Evolutionary conservation across 2,329 filamentous ascomycete genomes (phyloP).

Genomic region (Tolypocladium ophioglossoides): DNA sequence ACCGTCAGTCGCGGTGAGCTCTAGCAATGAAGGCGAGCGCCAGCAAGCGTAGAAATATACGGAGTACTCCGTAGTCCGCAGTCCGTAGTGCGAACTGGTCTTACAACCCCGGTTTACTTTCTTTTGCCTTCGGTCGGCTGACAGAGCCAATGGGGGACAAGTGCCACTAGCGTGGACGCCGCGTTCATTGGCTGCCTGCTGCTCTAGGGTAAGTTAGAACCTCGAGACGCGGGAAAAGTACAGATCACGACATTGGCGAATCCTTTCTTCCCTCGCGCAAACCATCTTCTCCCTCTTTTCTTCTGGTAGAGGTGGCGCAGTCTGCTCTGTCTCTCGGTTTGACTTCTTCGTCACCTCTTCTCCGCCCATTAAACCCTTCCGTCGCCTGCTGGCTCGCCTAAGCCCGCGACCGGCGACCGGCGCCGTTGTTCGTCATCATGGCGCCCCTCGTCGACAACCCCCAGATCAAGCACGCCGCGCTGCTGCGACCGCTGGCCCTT

Average conservation of each 20-base stretch:
- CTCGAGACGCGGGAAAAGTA: not conserved
- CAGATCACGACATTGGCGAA: not conserved
- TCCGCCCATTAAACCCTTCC: not conserved
- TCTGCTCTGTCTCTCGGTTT: not conserved
- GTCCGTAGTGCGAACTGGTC: too few relatives aligned
- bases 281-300: not conserved
- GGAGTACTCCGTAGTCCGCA: too few relatives aligned
- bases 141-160: too few relatives aligned
- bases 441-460: slow-evolving; percentile 81
- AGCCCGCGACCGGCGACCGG: not conserved
- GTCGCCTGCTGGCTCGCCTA: not conserved
- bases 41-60: too few relatives aligned
- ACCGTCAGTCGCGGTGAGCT: too few relatives aligned
- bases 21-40: too few relatives aligned
- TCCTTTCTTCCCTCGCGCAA: not conserved
- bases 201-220: not conserved
- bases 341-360: not conserved
- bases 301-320: not conserved
- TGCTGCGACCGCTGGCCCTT: slow-evolving; percentile 76
- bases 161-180: not conserved
- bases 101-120: too few relatives aligned
- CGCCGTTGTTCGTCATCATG: slow-evolving; percentile 30
- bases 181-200: not conserved
- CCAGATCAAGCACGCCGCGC: slow-evolving; percentile 78
- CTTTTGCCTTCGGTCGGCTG: too few relatives aligned